A percentile compares a stretch with the other conserved stretches of the same genome.
Evolutionary conservation across 2,329 filamentous ascomycete species (phyloP).

Genomic region (Torrubiella hemipterigena): DNA sequence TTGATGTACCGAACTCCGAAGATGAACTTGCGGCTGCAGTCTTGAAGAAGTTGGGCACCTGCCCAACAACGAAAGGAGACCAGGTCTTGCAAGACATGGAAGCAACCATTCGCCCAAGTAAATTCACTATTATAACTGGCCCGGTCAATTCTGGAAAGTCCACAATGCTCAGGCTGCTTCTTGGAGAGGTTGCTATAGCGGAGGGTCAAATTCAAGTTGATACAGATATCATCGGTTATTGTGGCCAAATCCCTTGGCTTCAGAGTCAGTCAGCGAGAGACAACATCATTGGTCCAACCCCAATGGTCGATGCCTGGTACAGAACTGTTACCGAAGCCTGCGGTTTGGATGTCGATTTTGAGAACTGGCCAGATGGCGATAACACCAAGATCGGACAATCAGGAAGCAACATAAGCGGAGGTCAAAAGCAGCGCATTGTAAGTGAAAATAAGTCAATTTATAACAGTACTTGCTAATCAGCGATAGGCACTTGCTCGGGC

Average conservation of each 20-base stretch:
- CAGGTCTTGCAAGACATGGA: too few relatives aligned
- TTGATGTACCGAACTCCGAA: too few relatives aligned
- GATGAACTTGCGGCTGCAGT: too few relatives aligned
- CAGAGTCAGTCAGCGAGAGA: slow-evolving; percentile 12
- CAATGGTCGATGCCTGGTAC: slow-evolving; percentile 13
- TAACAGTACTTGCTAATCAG: too few relatives aligned
- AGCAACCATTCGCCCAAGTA: too few relatives aligned
- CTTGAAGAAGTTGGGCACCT: too few relatives aligned
- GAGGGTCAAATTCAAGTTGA: slow-evolving; percentile 8
- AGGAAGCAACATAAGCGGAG: slow-evolving; percentile 18
- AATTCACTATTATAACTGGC: slow-evolving; percentile 15
- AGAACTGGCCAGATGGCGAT: slow-evolving; percentile 14
- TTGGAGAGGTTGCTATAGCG: slow-evolving; percentile 12
- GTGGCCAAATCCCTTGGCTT: slow-evolving; percentile 11
- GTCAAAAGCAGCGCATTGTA: slow-evolving; percentile 14
- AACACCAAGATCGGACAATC: slow-evolving; percentile 14
- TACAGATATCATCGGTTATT: slow-evolving; percentile 12
- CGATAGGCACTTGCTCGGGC: too few relatives aligned
- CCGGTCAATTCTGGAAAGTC: slow-evolving; percentile 20
- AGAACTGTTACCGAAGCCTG: slow-evolving; percentile 11
- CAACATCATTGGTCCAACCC: slow-evolving; percentile 12
- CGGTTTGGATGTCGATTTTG: slow-evolving; percentile 11
- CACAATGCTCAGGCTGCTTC: slow-evolving; percentile 13
- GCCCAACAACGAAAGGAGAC: too few relatives aligned
- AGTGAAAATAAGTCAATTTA: too few relatives aligned